Evolutionary conservation across 345 rosid genomes (phyloP), one percentile per base, ranked within the genome.

Genomic region (Pistacia vera): DNA sequence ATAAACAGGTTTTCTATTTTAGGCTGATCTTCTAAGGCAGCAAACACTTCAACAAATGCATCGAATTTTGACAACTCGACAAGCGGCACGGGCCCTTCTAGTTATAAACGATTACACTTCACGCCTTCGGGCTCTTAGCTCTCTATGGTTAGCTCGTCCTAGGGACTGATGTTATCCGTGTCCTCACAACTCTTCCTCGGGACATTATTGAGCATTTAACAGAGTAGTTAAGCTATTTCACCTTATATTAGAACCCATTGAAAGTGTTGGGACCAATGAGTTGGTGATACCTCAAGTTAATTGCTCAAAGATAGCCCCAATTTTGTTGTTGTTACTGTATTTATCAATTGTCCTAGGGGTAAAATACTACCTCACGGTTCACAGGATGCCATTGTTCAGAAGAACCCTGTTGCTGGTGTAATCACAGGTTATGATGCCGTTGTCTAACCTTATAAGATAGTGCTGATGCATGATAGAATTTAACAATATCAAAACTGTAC

Each of bases 21-120:
- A 95, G 98, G 99, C 97, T 57, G 99, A 95, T 81, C 91, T 95
- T 55, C 82, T 93, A 80, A 86, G 99, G 87, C 97, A 90, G 80
- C 97, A 95, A 75, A 93, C 97, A 4, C 83, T 93, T 64, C 99
- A 93, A 71, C 99, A 95, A 82, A 78, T 95, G 87, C 90, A 92
- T 73, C 83, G 97, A 22, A 93, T 93, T 76, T 82, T 95, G 73
- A 93, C 97, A 0, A 90, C 98, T 52, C 89, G 92, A 5, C 99
- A 95, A 85, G 95, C 96, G 16, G 98, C 99, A 64, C 91, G 91
- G 0, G 97, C 97, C 11, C 83, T 95, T 72, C 90, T 95, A 56
- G 98, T 92, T 69, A 87, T 95, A 74, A 89, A 83, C 33, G 98
- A 92, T 75, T 92, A 90, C 68, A 83, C 84, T 12, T 90, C 96